Conservation (phyloP, 225 moss, liverwort and hornwort species). For the Climacium dendroides region DNA sequence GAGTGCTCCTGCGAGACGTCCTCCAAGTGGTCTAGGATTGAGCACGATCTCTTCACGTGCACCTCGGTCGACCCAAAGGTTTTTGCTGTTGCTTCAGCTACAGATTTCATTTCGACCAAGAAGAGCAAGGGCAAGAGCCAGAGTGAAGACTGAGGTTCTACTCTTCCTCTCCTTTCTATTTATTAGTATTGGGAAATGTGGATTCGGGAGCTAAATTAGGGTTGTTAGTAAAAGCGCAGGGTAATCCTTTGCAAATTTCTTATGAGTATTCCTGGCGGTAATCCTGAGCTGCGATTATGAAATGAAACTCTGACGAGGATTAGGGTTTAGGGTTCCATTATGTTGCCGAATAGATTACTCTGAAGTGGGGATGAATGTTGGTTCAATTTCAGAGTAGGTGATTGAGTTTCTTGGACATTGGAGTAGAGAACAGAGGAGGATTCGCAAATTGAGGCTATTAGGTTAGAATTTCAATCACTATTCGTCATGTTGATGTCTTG, state of each 20-base stretch:
- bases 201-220: neutral
- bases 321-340: neutral
- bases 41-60: conserved; percentile 43
- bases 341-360: neutral
- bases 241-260: neutral
- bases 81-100: neutral
- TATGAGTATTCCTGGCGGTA: neutral
- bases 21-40: conserved; percentile 30
- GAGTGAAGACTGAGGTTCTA: neutral
- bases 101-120: conserved; percentile 12
- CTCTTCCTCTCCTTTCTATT: neutral
- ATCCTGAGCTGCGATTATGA: neutral
- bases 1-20: neutral
- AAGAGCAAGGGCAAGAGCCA: conserved; percentile 12
- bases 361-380: neutral
- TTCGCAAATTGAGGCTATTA: neutral
- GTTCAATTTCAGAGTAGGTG: neutral
- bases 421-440: neutral
- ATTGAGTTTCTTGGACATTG: neutral
- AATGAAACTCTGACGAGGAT: neutral
- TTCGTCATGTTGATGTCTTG: neutral
- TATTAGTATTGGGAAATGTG: neutral
- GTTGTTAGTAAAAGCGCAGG: neutral
- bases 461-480: neutral
- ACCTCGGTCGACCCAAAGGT: conserved; percentile 12